Base-by-base conservation (phyloP, 495 filamentous ascomycete species). In the Penicillium samsonianum region DNA sequence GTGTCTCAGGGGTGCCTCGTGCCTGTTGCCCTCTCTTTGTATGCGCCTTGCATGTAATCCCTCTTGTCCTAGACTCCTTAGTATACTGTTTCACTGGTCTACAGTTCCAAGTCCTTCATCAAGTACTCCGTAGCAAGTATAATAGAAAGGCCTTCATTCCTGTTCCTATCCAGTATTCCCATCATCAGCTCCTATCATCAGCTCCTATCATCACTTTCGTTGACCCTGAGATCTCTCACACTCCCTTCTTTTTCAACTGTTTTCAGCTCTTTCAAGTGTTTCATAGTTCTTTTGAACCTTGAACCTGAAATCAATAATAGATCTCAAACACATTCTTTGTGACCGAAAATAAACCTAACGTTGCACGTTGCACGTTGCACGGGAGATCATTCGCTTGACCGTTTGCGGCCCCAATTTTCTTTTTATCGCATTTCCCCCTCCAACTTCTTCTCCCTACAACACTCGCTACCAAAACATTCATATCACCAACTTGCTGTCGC, bases 321-420 rank as follows among this genome's bases (percentile, higher is more conserved):
- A 30, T 55, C n/a, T n/a, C 37, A 17, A n/a, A 41, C 43, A 22
- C 43, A 54, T 47, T 52, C 42, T 53, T 53, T 26, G 10, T 47
- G 17, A 31, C 40, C 40, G 22, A 20, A 59, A 40, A 47, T 50
- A 61, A 33, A 55, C 56, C 55, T 57, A 53, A 67, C 23, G 22
- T 57, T 52, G 59, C 53, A 53, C 63, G 61, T n/a, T n/a, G n/a
- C n/a, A 67, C 23, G 22, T 57, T 52, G 59, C 53, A 53, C 63
- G 61, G 56, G 52, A 46, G 58, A 60, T 63, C 35, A 53, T 57
- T 69, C 64, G 67, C 67, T 69, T 69, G 67, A 63, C 67, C 67
- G 67, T 63, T 63, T 61, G 57, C 67, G 61, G 59, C 20, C 53
- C 65, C 62, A 54, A 57, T 60, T 60, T 59, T 65, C 59, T 64